Conservation (phyloP, 2,329 filamentous ascomycete species). For the Calycina marina region DNA sequence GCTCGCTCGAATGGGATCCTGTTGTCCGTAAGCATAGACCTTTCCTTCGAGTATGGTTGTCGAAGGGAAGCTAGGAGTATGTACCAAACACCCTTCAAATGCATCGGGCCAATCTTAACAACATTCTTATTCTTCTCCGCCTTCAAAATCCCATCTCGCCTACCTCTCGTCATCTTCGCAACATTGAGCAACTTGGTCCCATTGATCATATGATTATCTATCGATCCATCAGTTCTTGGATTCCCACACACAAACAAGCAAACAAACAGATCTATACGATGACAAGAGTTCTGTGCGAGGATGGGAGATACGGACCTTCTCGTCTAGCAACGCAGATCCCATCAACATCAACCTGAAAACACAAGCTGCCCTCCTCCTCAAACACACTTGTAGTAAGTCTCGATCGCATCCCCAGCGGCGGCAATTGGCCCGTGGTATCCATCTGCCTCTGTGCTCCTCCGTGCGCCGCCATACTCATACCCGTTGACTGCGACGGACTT, state of each 20-base stretch:
- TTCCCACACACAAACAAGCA: not conserved
- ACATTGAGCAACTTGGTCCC: slow-evolving; percentile 93
- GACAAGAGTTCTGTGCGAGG: no score
- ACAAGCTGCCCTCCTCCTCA: slow-evolving; percentile 94
- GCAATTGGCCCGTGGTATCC: slow-evolving; percentile 78
- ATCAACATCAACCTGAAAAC: slow-evolving; percentile 91
- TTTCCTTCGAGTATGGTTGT: no score
- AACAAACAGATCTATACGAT: not conserved
- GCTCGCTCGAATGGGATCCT: slow-evolving; percentile 97
- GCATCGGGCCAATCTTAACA: slow-evolving; percentile 97
- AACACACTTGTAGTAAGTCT: slow-evolving; percentile 88
- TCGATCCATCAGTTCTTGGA: not conserved
- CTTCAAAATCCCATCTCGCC: slow-evolving; percentile 88
- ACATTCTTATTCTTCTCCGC: slow-evolving; percentile 94
- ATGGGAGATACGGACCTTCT: slow-evolving; percentile 48
- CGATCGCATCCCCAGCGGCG: slow-evolving; percentile 90
- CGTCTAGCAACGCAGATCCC: slow-evolving; percentile 88
- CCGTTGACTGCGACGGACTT: no score
- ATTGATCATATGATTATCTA: slow-evolving; percentile 98
- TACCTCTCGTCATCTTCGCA: slow-evolving; percentile 89
- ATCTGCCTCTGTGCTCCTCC: no score
- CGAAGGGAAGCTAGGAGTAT: slow-evolving; percentile 9
- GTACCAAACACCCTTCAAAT: slow-evolving; percentile 93
- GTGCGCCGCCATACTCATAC: no score
- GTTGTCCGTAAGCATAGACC: slow-evolving; percentile 2